phyloP scores from a whole-genome alignment of 306 rosid species.

The Calophaca sinica region DNA sequence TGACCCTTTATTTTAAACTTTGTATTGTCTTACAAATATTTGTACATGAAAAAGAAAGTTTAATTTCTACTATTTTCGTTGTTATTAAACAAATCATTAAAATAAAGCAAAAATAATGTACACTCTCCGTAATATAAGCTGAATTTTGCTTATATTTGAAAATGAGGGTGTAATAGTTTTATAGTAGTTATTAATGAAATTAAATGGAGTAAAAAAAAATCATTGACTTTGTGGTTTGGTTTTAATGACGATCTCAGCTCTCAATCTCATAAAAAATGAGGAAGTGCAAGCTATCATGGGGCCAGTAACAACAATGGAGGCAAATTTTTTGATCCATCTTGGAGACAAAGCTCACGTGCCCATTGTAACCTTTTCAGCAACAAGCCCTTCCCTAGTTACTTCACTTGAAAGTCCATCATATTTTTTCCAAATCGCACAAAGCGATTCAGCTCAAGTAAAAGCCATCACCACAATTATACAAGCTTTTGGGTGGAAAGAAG shows the following conservation, averaged over 20 bases:
- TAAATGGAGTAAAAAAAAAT: no score
- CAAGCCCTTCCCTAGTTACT: conserved; percentile 55
- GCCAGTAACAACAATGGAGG: conserved; percentile 56
- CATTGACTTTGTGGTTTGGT: neutral
- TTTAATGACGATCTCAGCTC: conserved; percentile 34
- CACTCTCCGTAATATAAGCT: no score
- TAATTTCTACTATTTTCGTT: no score
- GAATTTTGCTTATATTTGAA: no score
- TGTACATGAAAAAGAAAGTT: no score
- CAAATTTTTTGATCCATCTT: conserved; percentile 58
- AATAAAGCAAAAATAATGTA: no score
- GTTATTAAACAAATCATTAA: no score
- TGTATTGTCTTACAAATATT: no score
- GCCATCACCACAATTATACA: conserved; percentile 53
- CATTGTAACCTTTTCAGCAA: conserved; percentile 62
- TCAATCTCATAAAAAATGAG: conserved; percentile 57
- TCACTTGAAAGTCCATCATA: conserved; percentile 54
- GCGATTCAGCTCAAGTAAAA: conserved; percentile 55
- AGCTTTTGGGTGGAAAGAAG: conserved; percentile 60
- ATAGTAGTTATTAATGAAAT: no score
- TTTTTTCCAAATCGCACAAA: conserved; percentile 56
- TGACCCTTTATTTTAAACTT: no score
- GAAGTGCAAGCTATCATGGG: conserved; percentile 65
- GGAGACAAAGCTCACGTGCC: conserved; percentile 63
- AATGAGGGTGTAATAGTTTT: no score